Percentiles rank a stretch among this genome's conserved stretches.
Evolutionary conservation across 2,329 filamentous ascomycete genomes (phyloP).

Genomic region (Paraphaeosphaeria sporulosa): DNA sequence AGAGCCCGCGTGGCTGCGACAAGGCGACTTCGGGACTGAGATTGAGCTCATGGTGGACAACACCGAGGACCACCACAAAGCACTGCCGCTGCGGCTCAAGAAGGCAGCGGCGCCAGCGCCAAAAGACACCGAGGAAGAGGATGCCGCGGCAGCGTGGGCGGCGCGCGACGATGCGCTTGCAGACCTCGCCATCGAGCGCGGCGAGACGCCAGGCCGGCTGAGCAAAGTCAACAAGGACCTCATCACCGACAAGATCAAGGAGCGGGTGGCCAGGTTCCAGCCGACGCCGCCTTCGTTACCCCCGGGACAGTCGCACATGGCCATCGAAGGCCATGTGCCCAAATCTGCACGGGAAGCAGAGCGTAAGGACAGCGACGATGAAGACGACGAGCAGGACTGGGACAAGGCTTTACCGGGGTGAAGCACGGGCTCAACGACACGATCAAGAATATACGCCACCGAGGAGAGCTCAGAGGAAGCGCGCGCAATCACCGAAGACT

Average conservation of each 20-base stretch:
- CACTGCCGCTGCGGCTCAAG: slow-evolving; percentile 42
- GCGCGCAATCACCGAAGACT: neutral
- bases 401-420: slow-evolving; percentile 42
- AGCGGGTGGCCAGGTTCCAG: slow-evolving; percentile 31
- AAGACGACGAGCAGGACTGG: slow-evolving; percentile 43
- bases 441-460: neutral
- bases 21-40: slow-evolving; percentile 53
- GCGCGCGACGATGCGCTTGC: slow-evolving; percentile 43
- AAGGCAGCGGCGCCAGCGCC: slow-evolving; percentile 18
- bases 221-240: slow-evolving; percentile 43
- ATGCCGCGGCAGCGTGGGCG: slow-evolving; percentile 42
- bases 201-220: slow-evolving; percentile 47
- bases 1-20: slow-evolving; percentile 84
- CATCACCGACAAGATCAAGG: slow-evolving; percentile 41
- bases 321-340: slow-evolving; percentile 50
- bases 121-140: slow-evolving; percentile 40
- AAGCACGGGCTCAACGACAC: slow-evolving; percentile 6
- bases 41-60: slow-evolving; percentile 52
- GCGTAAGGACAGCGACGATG: slow-evolving; percentile 19
- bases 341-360: slow-evolving; percentile 24
- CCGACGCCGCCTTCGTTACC: slow-evolving; percentile 38
- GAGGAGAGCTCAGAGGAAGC: neutral
- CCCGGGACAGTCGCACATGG: slow-evolving; percentile 37
- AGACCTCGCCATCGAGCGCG: slow-evolving; percentile 55
- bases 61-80: slow-evolving; percentile 31